A percentile compares a stretch with the other conserved stretches of the same genome.
phyloP scores from a whole-genome alignment of 2,329 filamentous ascomycete genomes.

The Pseudocercospora crystallina region DNA sequence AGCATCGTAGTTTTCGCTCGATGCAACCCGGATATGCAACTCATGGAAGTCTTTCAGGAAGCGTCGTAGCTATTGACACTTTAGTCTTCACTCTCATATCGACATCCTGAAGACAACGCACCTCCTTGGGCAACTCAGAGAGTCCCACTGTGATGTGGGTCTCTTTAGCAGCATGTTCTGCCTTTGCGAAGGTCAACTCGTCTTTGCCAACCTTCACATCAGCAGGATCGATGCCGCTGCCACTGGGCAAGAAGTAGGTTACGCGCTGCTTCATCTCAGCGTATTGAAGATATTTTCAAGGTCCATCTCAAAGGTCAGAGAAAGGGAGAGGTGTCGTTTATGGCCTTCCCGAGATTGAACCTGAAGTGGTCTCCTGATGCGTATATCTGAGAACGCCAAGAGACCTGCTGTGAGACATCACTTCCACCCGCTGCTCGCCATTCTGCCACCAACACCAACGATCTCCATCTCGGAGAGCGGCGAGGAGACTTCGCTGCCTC shows the following conservation, averaged over 20 bases:
- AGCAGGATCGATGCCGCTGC: slow-evolving; percentile 63
- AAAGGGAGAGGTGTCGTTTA: no score
- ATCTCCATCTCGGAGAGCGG: no score
- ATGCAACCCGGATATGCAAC: slow-evolving; percentile 78
- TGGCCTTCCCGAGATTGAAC: no score
- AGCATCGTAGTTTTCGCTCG: slow-evolving; percentile 56
- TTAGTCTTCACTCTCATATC: slow-evolving; percentile 10
- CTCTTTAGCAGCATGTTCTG: slow-evolving; percentile 68
- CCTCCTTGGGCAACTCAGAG: slow-evolving; percentile 70
- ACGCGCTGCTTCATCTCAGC: slow-evolving; percentile 69
- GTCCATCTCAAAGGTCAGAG: no score
- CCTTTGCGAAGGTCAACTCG: slow-evolving; percentile 56
- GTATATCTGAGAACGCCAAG: no score
- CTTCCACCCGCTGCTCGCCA: no score
- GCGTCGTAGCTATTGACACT: slow-evolving; percentile 53
- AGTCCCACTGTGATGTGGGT: slow-evolving; percentile 73
- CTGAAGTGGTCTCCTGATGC: no score
- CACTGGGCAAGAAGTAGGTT: slow-evolving; percentile 68
- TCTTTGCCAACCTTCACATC: slow-evolving; percentile 59
- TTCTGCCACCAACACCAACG: no score
- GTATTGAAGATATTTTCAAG: no score
- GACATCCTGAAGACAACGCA: slow-evolving; percentile 32
- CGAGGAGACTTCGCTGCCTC: no score
- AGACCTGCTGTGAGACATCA: no score
- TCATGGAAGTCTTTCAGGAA: slow-evolving; percentile 66